Evolutionary conservation across 2,329 filamentous ascomycete genomes (phyloP).

Genomic region (Teratosphaeria zuluensis): DNA sequence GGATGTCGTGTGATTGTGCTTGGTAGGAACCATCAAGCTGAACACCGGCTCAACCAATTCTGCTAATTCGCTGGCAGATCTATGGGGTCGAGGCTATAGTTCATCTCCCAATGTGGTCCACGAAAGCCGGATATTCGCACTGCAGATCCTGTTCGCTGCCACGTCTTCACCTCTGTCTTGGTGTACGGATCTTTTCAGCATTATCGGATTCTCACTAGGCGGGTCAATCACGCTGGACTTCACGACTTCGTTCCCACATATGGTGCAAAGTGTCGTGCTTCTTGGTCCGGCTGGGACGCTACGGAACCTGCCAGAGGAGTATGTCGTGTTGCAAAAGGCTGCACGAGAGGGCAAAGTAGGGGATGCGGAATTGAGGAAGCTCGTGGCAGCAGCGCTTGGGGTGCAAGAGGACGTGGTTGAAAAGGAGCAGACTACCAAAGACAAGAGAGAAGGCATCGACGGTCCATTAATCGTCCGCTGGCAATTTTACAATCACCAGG

Average conservation of each 20-base stretch:
- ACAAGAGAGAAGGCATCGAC: background rate
- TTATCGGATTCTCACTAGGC: conserved; percentile 13
- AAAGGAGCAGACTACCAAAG: background rate
- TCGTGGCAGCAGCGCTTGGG: background rate
- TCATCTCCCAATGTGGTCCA: conserved; percentile 2
- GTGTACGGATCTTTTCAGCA: conserved; percentile 4
- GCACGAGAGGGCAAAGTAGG: background rate
- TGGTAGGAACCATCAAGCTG: conserved; percentile 11
- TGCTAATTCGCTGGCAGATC: conserved; percentile 3
- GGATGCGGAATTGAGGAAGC: background rate
- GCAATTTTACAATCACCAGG: conserved; percentile 14
- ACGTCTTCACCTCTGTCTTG: conserved; percentile 7
- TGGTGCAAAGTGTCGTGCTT: conserved; percentile 9
- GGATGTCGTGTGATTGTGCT: conserved; percentile 25
- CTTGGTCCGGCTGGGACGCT: conserved; percentile 12
- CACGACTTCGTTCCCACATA: conserved; percentile 8
- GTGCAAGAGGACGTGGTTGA: background rate
- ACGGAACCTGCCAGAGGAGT: conserved; percentile 5
- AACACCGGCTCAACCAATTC: background rate
- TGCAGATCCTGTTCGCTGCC: conserved; percentile 8
- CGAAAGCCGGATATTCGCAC: background rate
- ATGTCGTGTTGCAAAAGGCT: conserved; percentile 1
- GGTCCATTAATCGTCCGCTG: conserved; percentile 7
- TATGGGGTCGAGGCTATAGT: conserved; percentile 9
- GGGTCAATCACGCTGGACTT: conserved; percentile 14